phyloP scores from a whole-genome alignment of 2,329 filamentous ascomycete genomes.

The Cryphonectria parasitica region DNA sequence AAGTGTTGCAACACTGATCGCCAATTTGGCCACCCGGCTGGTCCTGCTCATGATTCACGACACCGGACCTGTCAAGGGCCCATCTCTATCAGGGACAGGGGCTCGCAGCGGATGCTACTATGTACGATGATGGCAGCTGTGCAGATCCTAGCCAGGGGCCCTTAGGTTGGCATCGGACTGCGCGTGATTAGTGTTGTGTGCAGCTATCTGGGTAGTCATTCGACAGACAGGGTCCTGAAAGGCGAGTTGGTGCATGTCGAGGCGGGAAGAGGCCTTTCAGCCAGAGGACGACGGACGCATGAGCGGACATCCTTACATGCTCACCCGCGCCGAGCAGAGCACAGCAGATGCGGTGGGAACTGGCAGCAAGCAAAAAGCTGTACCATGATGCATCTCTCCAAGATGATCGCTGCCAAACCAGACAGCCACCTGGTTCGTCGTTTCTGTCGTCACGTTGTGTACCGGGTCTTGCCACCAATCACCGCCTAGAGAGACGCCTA shows the following conservation, averaged over 20 bases:
- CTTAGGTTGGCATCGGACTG: not conserved
- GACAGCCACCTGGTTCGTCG: not conserved
- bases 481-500: not conserved
- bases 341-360: slow-evolving; percentile 14
- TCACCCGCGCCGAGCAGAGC: slow-evolving; percentile 3
- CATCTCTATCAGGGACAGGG: not conserved
- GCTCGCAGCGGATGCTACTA: not conserved
- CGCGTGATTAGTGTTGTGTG: slow-evolving; percentile 7
- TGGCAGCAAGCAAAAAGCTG: slow-evolving; percentile 7
- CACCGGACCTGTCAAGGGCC: slow-evolving; percentile 1
- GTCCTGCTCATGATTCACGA: slow-evolving; percentile 7
- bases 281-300: not conserved
- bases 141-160: slow-evolving; percentile 2
- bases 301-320: not conserved
- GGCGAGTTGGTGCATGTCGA: not conserved
- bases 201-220: not conserved
- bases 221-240: not conserved
- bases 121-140: slow-evolving; percentile 7
- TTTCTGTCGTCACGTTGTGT: not conserved
- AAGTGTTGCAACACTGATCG: not conserved
- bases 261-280: not conserved
- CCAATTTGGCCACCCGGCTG: not conserved
- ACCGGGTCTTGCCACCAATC: not conserved
- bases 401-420: not conserved
- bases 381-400: not conserved